Base-by-base conservation (phyloP, 768 basidiomycete species). In the Mycena pura region DNA sequence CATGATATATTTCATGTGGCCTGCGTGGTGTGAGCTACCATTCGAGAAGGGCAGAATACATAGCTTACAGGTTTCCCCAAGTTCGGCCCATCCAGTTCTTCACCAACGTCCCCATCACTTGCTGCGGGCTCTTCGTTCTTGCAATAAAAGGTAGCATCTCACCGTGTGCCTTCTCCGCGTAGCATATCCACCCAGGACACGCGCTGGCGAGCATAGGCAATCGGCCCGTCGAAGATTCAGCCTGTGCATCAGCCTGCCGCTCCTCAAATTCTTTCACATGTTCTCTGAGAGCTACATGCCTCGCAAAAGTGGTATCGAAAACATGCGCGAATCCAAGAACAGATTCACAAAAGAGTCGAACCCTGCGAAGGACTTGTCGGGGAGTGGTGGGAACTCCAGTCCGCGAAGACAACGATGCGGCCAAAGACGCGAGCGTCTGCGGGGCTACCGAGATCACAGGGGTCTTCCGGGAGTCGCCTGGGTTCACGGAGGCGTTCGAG, bases 161-260 rank as follows among this genome's bases (percentile, higher is more conserved):
- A 3, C 89, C 82, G 69, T 97, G 96, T 1, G 96, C 89, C 80
- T 99, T 99, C 76, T 99, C 97, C 17, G 95, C 96, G 73, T 99
- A 99, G 73, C 97, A 99, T 57, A 99, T 91, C 97, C 97, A 99
- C 15, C 97, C 97, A 0, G 97, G 97, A 77, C 97, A 99, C 15
- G 97, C 94, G 67, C 94, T 95, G 5, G 95, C 90, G 24, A 99
- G 79, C 88, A 99, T 95, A 0, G 97, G 97, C 25, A 98, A 74
- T 54, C 78, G 77, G 22, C 65, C 68, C n/a, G 63, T 64, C 32
- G 64, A 60, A 19, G 64, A 69, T 53, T 69, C 66, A 25, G 60
- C 66, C 34, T 75, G 69, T n/a, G n/a, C n/a, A n/a, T n/a, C n/a
- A 36, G 75, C 71, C 69, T 81, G 84, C 21, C 95, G 84, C 69